A percentile compares a stretch with the other conserved stretches of the same genome.
phyloP scores from a whole-genome alignment of 2,329 filamentous ascomycete species.

The Rhinocladiella similis region DNA sequence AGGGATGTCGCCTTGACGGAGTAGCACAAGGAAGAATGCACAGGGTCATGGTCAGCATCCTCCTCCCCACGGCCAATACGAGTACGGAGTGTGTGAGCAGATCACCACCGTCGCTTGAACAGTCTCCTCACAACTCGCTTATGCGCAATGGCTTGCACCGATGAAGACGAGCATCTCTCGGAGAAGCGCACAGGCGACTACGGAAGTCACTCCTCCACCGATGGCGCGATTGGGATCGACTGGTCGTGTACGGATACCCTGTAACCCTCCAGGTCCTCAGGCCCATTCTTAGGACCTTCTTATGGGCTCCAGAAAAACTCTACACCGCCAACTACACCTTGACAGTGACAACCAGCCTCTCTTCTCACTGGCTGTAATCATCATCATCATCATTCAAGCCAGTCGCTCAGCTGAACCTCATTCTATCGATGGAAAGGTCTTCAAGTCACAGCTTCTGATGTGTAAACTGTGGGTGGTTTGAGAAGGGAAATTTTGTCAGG shows the following conservation, averaged over 20 bases:
- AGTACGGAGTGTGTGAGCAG: background rate
- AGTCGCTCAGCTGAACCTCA: background rate
- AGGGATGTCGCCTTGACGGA: background rate
- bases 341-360: background rate
- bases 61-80: background rate
- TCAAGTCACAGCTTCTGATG: background rate
- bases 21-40: background rate
- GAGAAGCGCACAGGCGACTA: background rate
- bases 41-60: background rate
- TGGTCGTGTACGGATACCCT: background rate
- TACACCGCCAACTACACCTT: slow-evolving; percentile 4
- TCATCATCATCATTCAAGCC: background rate
- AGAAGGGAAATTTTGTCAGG: no score
- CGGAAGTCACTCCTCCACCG: background rate
- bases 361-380: background rate
- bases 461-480: no score
- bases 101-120: background rate
- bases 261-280: no score
- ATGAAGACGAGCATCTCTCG: background rate
- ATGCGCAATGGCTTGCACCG: background rate
- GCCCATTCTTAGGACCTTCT: no score
- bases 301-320: background rate
- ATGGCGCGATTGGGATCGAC: background rate
- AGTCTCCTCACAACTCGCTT: background rate
- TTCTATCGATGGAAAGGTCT: background rate